Evolutionary conservation across 169 alveolate genomes (phyloP).

Genomic region (Cryptosporidium ubiquitum): DNA sequence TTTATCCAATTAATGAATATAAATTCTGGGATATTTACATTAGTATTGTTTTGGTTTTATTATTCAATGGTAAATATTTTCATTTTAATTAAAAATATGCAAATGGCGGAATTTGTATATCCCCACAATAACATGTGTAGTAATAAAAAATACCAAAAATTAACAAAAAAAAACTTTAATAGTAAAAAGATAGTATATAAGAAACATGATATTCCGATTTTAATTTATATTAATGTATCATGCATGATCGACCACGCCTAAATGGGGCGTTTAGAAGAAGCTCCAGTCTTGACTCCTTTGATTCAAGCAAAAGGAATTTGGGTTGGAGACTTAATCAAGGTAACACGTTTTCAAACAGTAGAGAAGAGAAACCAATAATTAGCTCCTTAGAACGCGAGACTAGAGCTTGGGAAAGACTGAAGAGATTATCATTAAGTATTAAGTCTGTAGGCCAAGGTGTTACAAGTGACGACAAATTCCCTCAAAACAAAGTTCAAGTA

Average conservation of each 20-base stretch:
- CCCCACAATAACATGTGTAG: conserved; percentile 45
- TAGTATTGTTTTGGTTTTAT: neutral
- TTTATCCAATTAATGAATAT: neutral
- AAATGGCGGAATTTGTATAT: conserved; percentile 35
- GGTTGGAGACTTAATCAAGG: neutral
- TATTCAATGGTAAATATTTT: neutral
- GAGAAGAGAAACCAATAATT: neutral
- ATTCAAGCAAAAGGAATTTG: neutral
- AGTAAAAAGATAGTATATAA: neutral
- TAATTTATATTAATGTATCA: neutral
- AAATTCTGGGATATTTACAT: neutral
- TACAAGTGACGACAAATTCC: neutral
- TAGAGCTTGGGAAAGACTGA: conserved; percentile 41
- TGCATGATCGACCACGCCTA: neutral
- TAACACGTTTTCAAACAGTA: neutral
- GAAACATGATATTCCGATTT: neutral
- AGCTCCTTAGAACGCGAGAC: neutral
- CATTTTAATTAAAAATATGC: neutral
- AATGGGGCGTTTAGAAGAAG: neutral
- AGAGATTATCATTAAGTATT: neutral
- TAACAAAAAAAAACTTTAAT: neutral
- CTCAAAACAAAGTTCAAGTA: neutral
- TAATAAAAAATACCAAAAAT: neutral
- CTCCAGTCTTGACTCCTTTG: conserved; percentile 8
- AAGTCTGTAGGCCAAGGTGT: neutral